Evolutionary conservation across 176 grass and related monocot genomes (phyloP), one percentile per base, ranked within the genome.

Genomic region (Typha latifolia): DNA sequence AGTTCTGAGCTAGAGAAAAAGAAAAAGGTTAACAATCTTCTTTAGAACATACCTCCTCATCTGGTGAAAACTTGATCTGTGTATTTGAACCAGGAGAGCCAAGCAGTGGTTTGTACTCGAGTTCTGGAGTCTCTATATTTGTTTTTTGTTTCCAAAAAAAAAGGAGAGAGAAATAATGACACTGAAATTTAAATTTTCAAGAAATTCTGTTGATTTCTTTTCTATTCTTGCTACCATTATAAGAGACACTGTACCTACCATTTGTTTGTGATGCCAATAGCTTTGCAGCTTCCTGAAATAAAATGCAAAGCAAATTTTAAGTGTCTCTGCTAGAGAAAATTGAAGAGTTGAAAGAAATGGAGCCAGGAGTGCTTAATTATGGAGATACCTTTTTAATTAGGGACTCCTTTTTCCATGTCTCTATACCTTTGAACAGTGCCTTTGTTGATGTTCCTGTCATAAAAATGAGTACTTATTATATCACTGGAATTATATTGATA

Each of bases 321-420:
- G 31, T 12, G 14, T 9, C 7, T 65, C 7, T 37, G 24, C 15
- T 34, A 63, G 14, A 32, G 29, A n/a, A 65, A 8, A 16, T 59
- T 16, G 4, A 37, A 34, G 15, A 31, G 13, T 34, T 68, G 47
- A 50, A 68, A 21, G 47, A 19, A 51, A 51, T 19, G 66, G 20
- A 12, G 4, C 16, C 13, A 15, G 5, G 20, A 27, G 12, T 32
- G 22, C 14, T 34, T 16, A 34, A 64, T 26, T 31, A 59, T 6
- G 16, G n/a, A 8, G 12, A 16, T 49, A 68, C 66, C 47, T 50
- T 21, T 51, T 51, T 68, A 43, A 68, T 27, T 51, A 51, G 27
- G 47, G 66, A 69, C 26, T 69, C 66, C 47, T 69, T 51, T 51
- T 69, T 69, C 66, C 66, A 69, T 69, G 66, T 69, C 27, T 69